These are phyloP conservation scores for Fusarium sp. DNA, from an alignment of 2,329 filamentous ascomycete genomes.

Conservation along the genomic window DNA sequence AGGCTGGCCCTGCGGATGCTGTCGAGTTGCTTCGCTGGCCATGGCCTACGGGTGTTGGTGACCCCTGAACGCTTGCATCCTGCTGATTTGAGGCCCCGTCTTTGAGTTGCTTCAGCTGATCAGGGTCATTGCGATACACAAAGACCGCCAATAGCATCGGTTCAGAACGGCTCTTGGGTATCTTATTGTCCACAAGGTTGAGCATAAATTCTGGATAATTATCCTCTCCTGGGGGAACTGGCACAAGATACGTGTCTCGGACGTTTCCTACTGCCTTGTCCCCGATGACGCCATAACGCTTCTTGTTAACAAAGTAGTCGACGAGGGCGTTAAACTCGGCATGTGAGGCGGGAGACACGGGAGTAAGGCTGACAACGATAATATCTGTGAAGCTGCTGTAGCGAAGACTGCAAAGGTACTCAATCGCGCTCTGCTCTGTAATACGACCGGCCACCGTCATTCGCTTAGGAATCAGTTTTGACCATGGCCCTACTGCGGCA, in stretches of 20 bases:
- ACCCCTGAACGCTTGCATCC: conserved; percentile 39
- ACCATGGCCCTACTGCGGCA: conserved; percentile 76
- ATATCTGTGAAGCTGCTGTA: conserved; percentile 89
- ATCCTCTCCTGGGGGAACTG: conserved; percentile 80
- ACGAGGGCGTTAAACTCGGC: conserved; percentile 83
- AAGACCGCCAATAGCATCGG: conserved; percentile 88
- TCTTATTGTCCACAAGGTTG: conserved; percentile 86
- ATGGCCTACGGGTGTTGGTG: conserved; percentile 55
- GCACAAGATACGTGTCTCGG: conserved; percentile 92
- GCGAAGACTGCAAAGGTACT: conserved; percentile 90
- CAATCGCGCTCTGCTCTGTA: conserved; percentile 84
- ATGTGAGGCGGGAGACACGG: conserved; percentile 73
- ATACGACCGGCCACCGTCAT: conserved; percentile 86
- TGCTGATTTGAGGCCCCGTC: conserved; percentile 31
- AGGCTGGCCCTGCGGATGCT: conserved; percentile 61
- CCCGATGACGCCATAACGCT: conserved; percentile 89
- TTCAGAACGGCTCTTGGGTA: conserved; percentile 80
- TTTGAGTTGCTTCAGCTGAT: conserved; percentile 52
- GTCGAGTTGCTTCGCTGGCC: conserved; percentile 64
- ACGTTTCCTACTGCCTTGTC: conserved; percentile 83
- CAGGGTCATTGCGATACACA: conserved; percentile 79
- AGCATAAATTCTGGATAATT: conserved; percentile 89
- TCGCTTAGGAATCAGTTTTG: conserved; percentile 78
- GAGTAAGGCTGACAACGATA: conserved; percentile 81
- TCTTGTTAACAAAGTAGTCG: conserved; percentile 86